A percentile compares a stretch with the other conserved stretches of the same genome.
These are phyloP conservation scores for Willaertia magna DNA, from an alignment of 208 protist genomes.

Conservation along the genomic window DNA sequence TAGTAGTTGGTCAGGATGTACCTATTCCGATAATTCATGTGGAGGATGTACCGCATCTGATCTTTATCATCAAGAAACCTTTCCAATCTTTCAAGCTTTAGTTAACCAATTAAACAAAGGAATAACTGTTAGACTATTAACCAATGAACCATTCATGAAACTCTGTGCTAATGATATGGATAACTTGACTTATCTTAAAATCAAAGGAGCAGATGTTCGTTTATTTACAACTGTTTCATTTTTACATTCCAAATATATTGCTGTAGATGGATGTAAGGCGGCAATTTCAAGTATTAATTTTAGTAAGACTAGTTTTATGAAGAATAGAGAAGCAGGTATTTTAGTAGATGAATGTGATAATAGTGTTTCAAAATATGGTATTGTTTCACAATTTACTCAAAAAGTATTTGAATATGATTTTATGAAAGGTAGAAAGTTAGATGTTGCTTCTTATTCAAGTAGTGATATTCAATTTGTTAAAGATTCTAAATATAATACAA, in stretches of 20 bases:
- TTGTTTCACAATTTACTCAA: neutral
- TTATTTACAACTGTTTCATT: slow-evolving; percentile 34
- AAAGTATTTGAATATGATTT: slow-evolving; percentile 9
- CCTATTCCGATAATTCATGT: neutral
- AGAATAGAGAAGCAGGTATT: slow-evolving; percentile 32
- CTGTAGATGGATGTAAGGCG: slow-evolving; percentile 15
- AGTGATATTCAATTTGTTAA: slow-evolving; percentile 26
- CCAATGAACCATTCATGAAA: slow-evolving; percentile 22
- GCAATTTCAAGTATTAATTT: slow-evolving; percentile 35
- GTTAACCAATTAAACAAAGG: too few species aligned
- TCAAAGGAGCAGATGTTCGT: slow-evolving; percentile 26
- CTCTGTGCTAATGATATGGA: slow-evolving; percentile 25
- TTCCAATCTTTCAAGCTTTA: slow-evolving; percentile 20
- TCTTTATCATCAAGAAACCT: slow-evolving; percentile 10
- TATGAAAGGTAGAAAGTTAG: neutral
- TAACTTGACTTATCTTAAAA: slow-evolving; percentile 23
- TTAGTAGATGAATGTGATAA: slow-evolving; percentile 6
- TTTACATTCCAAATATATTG: slow-evolving; percentile 29
- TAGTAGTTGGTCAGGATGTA: neutral
- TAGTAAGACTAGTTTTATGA: slow-evolving; percentile 33
- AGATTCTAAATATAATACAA: neutral
- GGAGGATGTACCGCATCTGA: neutral
- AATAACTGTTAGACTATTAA: slow-evolving; percentile 21
- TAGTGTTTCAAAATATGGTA: neutral
- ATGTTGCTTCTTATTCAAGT: neutral